These are phyloP conservation scores for Chrysochromulina parva DNA, from an alignment of 78 protist genomes.

Conservation along the genomic window DNA sequence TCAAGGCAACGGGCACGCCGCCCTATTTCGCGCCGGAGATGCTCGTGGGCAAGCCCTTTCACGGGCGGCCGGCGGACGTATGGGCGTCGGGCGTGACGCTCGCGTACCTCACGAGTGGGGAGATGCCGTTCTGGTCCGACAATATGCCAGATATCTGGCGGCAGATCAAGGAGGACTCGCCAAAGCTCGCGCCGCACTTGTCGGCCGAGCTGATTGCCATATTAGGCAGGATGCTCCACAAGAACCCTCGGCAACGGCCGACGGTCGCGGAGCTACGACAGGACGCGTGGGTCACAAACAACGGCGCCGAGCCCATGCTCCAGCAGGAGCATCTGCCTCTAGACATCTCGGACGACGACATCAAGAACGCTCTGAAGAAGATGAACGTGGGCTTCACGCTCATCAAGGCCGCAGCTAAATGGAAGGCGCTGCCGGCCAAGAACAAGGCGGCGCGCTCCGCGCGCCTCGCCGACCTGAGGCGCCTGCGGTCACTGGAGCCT, in stretches of 20 bases:
- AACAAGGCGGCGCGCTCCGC: too few relatives aligned
- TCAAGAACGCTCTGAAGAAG: too few relatives aligned
- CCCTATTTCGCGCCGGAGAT: constrained; percentile 78
- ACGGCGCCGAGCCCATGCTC: background rate
- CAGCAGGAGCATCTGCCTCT: too few relatives aligned
- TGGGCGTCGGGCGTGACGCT: constrained; percentile 68
- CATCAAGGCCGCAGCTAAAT: too few relatives aligned
- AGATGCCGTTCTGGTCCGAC: constrained; percentile 31
- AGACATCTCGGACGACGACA: too few relatives aligned
- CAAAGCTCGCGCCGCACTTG: too few relatives aligned
- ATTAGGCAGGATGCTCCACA: background rate
- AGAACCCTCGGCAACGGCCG: background rate
- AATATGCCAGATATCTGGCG: background rate
- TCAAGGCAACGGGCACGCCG: constrained; percentile 63
- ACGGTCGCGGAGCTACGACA: background rate
- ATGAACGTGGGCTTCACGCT: too few relatives aligned
- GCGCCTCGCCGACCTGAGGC: too few relatives aligned
- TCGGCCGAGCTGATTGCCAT: background rate
- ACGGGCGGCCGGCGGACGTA: constrained; percentile 48
- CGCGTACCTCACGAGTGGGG: constrained; percentile 36
- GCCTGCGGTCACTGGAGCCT: too few relatives aligned
- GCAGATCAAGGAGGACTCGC: background rate
- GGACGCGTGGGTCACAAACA: background rate
- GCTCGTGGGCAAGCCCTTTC: background rate
- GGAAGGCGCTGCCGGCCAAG: too few relatives aligned